Evolutionary conservation across 2,329 filamentous ascomycete genomes (phyloP), one percentile per base, ranked within the genome.

Genomic region (Penicillium concentricum): DNA sequence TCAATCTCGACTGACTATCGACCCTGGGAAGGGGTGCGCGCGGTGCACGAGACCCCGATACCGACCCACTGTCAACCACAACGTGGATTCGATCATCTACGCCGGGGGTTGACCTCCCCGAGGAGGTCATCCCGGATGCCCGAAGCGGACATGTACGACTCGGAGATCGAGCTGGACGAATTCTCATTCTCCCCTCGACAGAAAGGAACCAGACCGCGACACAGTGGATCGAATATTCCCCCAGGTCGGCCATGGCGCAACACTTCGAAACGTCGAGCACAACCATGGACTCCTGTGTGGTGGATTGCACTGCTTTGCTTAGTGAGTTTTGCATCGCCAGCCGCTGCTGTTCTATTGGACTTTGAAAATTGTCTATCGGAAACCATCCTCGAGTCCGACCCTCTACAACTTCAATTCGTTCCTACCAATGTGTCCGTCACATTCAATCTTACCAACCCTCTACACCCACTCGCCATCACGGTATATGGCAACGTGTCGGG

Each of bases 401-500:
- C 88, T 15, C 74, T 78, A 35, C 82, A 82, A 60, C 82, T 97
- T 32, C 92, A 97, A 78, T 96, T 93, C 78, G 80, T 86, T 13
- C 92, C 94, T 3, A 74, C 87, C 35, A 86, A 84, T 64, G 84
- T 94, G 56, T 86, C 90, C 67, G 93, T 90, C 55, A 76, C 78
- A 20, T 96, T 96, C 78, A 83, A 91, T 66, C 81, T 83, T 28
- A 73, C 78, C 15, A 77, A 83, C 61, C 72, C 83, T 5, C 81
- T 78, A 49, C 85, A 92, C 69, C 84, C 82, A 39, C 80, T 99
- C 47, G 86, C 84, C 61, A 79, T 97, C 54, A 94, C 87, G 1
- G 83, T 96, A 45, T 97, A 91, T 79, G 93, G 92, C 50, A 97
- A 97, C 74, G 91, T 97, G 30, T 90, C 88, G 9, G 94, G 94